Evolutionary conservation across 306 rosid species (phyloP).

Genomic region (Dalbergia oliveri): DNA sequence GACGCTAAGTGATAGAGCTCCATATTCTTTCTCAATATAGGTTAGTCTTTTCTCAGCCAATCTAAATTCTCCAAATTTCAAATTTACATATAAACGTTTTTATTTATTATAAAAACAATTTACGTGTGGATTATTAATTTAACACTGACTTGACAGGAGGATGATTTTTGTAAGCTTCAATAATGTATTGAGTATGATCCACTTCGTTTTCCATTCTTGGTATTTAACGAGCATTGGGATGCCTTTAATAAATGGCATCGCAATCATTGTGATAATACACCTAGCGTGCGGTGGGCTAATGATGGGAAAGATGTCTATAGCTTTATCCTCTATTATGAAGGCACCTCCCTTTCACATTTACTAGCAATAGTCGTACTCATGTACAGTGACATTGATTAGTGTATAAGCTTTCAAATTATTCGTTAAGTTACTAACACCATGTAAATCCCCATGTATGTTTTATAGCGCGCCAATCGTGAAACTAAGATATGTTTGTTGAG

Average conservation of each 20-base stretch:
- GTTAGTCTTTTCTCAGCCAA: no score
- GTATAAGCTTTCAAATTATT: no score
- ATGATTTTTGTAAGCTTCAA: background rate
- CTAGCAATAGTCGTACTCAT: background rate
- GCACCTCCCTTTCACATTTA: background rate
- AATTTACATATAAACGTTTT: no score
- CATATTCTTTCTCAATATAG: no score
- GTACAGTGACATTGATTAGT: no score
- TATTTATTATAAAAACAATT: background rate
- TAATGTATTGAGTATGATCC: background rate
- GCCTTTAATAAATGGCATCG: background rate
- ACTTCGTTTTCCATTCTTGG: background rate
- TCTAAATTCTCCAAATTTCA: no score
- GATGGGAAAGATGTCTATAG: conserved; percentile 16
- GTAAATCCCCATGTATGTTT: background rate
- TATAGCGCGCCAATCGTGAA: background rate
- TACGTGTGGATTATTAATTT: background rate
- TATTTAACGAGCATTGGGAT: background rate
- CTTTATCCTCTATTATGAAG: background rate
- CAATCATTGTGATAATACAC: conserved; percentile 23
- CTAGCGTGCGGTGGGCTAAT: conserved; percentile 26
- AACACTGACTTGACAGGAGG: background rate
- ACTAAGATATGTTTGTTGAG: no score
- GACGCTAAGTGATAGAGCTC: no score
- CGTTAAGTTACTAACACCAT: no score